These are phyloP conservation scores for Cyclotella distinguenda DNA, from an alignment of 108 stramenopile genomes.

Conservation along the genomic window DNA sequence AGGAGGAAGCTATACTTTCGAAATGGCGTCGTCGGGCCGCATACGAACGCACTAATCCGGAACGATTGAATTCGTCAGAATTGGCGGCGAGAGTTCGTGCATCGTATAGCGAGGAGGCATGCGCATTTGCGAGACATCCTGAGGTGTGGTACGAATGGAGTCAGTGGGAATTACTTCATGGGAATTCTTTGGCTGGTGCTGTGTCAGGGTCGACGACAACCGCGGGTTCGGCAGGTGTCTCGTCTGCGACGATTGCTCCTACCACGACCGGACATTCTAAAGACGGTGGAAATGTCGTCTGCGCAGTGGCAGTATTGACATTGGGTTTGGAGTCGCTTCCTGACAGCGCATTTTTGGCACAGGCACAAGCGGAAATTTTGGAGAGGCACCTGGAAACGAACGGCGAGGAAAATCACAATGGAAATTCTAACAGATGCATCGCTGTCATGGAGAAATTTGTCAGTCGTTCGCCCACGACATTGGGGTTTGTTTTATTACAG, in stretches of 20 bases:
- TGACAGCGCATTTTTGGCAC: conserved; percentile 68
- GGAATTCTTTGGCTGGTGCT: conserved; percentile 30
- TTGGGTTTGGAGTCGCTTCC: conserved; percentile 69
- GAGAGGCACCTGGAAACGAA: conserved; percentile 47
- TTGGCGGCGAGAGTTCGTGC: conserved; percentile 60
- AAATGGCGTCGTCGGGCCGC: conserved; percentile 71
- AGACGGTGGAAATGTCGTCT: conserved; percentile 35
- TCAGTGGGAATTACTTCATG: conserved; percentile 73
- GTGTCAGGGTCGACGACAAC: conserved; percentile 17
- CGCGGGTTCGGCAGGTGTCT: conserved; percentile 16
- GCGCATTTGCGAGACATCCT: conserved; percentile 72
- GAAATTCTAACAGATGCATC: conserved; percentile 26
- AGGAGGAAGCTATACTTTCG: conserved; percentile 61
- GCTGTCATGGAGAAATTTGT: conserved; percentile 66
- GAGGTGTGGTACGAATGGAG: conserved; percentile 91
- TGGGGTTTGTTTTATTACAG: conserved; percentile 79
- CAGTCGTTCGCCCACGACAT: conserved; percentile 62
- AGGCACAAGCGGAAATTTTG: conserved; percentile 70
- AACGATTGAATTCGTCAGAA: conserved; percentile 62
- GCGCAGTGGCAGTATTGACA: conserved; percentile 64
- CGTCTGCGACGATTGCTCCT: conserved; percentile 32
- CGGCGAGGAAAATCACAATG: conserved; percentile 18
- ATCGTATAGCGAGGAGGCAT: conserved; percentile 74
- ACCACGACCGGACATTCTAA: conserved; percentile 33
- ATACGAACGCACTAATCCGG: conserved; percentile 91